Conservation (phyloP, 352 stramenopile genomes). For the Phytophthora pseudosyringae region DNA sequence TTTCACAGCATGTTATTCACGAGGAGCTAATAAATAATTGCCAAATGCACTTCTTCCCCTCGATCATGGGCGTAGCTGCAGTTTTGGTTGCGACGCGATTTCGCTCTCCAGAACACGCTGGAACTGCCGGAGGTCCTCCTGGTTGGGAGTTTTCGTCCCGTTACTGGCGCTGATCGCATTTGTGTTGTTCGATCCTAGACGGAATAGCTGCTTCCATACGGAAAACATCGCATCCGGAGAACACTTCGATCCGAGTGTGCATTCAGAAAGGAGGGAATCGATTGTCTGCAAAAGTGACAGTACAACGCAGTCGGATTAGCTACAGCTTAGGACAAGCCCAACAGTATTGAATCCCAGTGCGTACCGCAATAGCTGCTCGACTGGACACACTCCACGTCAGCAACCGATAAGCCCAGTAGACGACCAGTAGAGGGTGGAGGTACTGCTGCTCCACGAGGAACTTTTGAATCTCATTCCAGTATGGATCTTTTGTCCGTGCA, state of each 20-base stretch:
- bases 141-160: constrained; percentile 10
- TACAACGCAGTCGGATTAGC: constrained; percentile 4
- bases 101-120: constrained; percentile 51
- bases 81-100: constrained; percentile 56
- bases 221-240: constrained; percentile 64
- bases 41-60: constrained; percentile 14
- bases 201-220: constrained; percentile 71
- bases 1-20: constrained; percentile 19
- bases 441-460: constrained; percentile 66
- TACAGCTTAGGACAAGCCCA: not conserved
- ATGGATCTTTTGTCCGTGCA: constrained; percentile 67
- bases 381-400: constrained; percentile 73
- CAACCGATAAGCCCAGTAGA: constrained; percentile 75
- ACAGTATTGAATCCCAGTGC: not conserved
- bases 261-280: constrained; percentile 68
- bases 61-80: constrained; percentile 51
- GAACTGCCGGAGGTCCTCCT: constrained; percentile 39
- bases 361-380: constrained; percentile 62
- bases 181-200: constrained; percentile 33
- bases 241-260: constrained; percentile 46
- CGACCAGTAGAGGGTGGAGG: constrained; percentile 63
- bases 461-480: constrained; percentile 85
- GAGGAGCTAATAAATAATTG: constrained; percentile 32
- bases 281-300: constrained; percentile 52
- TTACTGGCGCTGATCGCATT: constrained; percentile 14